phyloP scores from a whole-genome alignment of 2,329 filamentous ascomycete genomes.

The Clonostachys rhizophaga region DNA sequence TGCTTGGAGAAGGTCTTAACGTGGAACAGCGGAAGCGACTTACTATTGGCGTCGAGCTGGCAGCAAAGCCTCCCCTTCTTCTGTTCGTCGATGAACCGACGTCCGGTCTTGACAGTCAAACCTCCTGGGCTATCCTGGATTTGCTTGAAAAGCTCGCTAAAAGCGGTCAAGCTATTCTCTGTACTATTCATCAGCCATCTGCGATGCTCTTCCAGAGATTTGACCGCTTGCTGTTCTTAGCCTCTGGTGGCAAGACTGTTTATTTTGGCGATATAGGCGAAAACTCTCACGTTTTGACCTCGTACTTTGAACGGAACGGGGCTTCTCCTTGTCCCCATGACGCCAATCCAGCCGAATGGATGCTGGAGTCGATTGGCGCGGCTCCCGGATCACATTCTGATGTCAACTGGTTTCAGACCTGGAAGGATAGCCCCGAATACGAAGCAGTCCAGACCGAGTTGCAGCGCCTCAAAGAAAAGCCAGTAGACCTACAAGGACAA shows the following conservation, averaged over 20 bases:
- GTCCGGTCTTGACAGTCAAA: conserved; percentile 46
- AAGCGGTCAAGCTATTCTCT: conserved; percentile 53
- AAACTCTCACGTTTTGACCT: conserved; percentile 35
- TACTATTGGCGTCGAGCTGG: conserved; percentile 37
- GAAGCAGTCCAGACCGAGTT: conserved; percentile 29
- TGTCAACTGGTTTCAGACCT: conserved; percentile 59
- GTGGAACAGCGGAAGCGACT: conserved; percentile 40
- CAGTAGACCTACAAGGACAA: background rate
- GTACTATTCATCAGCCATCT: conserved; percentile 55
- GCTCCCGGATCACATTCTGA: conserved; percentile 50
- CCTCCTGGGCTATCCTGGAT: conserved; percentile 52
- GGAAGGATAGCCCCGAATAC: conserved; percentile 42
- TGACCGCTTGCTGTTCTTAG: conserved; percentile 46
- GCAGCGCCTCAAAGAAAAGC: conserved; percentile 49
- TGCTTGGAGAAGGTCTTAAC: conserved; percentile 30
- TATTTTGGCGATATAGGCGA: conserved; percentile 48
- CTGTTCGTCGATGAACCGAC: conserved; percentile 47
- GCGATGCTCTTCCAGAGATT: conserved; percentile 48
- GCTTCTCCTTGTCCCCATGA: conserved; percentile 56
- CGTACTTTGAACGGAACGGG: conserved; percentile 55
- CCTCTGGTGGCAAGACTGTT: conserved; percentile 41
- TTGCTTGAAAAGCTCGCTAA: conserved; percentile 55
- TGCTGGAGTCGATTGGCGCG: conserved; percentile 32
- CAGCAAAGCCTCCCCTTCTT: conserved; percentile 31
- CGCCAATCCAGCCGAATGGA: conserved; percentile 43